These are phyloP conservation scores for Mycena capillaripes DNA, from an alignment of 768 basidiomycete genomes.

Conservation along the genomic window DNA sequence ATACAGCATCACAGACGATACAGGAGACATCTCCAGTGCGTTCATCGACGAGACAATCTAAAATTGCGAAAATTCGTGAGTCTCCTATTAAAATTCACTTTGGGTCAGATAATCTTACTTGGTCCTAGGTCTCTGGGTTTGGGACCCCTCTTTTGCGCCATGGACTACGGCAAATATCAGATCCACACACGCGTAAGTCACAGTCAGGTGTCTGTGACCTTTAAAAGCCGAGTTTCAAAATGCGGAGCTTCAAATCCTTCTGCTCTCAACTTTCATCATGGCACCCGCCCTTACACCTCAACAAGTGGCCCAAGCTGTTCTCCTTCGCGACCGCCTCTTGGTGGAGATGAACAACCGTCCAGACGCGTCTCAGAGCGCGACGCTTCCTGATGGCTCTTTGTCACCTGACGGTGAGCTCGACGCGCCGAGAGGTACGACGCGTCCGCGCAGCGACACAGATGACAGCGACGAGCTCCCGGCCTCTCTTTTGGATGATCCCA, in stretches of 20 bases:
- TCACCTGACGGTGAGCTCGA: neutral
- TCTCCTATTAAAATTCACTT: neutral
- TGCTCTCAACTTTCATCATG: too few relatives aligned
- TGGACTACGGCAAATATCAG: too few relatives aligned
- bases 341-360: too few relatives aligned
- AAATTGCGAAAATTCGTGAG: neutral
- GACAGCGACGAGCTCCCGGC: neutral
- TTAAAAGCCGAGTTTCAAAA: too few relatives aligned
- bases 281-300: too few relatives aligned
- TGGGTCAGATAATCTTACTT: neutral
- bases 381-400: too few relatives aligned
- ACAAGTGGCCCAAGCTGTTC: too few relatives aligned
- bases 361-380: too few relatives aligned
- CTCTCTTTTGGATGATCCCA: neutral
- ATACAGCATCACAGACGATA: neutral
- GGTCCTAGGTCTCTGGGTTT: constrained; percentile 5
- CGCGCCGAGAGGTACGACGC: neutral
- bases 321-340: too few relatives aligned
- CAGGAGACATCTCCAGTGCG: neutral
- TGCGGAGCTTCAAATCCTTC: too few relatives aligned
- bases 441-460: neutral
- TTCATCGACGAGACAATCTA: neutral
- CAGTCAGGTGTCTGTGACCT: too few relatives aligned
- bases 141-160: neutral
- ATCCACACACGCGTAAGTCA: too few relatives aligned